Evolutionary conservation across 306 rosid species (phyloP).

Genomic region (Gynostemma pentaphyllum): DNA sequence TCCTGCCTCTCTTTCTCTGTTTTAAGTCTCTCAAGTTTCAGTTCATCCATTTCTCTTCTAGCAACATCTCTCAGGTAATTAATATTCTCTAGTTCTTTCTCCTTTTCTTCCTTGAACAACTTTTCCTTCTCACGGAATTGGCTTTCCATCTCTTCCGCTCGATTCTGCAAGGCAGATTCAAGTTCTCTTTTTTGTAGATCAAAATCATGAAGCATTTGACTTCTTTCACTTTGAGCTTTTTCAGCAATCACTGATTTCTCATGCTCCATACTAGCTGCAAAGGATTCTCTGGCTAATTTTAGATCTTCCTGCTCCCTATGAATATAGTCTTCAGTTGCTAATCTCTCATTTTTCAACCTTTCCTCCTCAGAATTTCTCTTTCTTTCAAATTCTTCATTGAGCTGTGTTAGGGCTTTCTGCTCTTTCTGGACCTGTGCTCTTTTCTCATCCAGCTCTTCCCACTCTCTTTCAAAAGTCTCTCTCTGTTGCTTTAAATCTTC

Average conservation of each 20-base stretch:
- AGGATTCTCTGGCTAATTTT: slow-evolving; percentile 67
- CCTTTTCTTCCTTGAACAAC: slow-evolving; percentile 64
- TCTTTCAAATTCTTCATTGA: slow-evolving; percentile 60
- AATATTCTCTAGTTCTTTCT: slow-evolving; percentile 51
- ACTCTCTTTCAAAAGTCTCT: slow-evolving; percentile 87
- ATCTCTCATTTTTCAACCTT: slow-evolving; percentile 58
- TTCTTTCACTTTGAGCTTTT: slow-evolving; percentile 57
- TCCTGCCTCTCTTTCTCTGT: slow-evolving; percentile 69
- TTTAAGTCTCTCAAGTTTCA: slow-evolving; percentile 58
- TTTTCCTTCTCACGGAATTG: slow-evolving; percentile 50
- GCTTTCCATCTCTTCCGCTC: slow-evolving; percentile 67
- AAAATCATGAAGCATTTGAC: slow-evolving; percentile 64
- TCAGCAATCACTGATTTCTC: slow-evolving; percentile 60
- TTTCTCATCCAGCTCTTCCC: slow-evolving; percentile 91
- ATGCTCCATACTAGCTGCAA: slow-evolving; percentile 60
- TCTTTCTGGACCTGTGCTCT: slow-evolving; percentile 71
- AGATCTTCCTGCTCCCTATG: slow-evolving; percentile 65
- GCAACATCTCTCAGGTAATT: slow-evolving; percentile 71
- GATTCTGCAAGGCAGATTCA: slow-evolving; percentile 72
- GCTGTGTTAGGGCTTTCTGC: slow-evolving; percentile 41
- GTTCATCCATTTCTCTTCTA: slow-evolving; percentile 80
- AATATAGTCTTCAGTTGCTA: slow-evolving; percentile 35
- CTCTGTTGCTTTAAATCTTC: slow-evolving; percentile 82
- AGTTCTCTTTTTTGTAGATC: slow-evolving; percentile 62
- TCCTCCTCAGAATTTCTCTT: slow-evolving; percentile 60